These are phyloP conservation scores for Picea sitchensis DNA, from an alignment of 75 land plant genomes.

Conservation along the genomic window DNA sequence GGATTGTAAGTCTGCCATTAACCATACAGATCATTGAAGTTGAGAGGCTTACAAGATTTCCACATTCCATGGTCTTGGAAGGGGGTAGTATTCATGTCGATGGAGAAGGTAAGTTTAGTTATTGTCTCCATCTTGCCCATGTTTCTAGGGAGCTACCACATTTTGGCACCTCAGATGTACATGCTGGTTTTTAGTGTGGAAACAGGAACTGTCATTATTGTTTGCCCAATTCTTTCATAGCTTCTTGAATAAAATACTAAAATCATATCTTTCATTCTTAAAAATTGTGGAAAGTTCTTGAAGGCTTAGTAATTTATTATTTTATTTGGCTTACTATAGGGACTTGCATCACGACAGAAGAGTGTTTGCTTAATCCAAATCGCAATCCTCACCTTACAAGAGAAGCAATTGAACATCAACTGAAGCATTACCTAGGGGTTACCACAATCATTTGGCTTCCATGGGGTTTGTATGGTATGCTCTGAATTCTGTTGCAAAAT, in stretches of 20 bases:
- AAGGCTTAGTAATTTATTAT: not conserved
- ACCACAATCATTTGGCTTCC: slow-evolving; percentile 93
- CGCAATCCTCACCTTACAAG: slow-evolving; percentile 74
- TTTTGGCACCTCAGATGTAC: not conserved
- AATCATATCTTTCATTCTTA: not conserved
- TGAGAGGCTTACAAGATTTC: slow-evolving; percentile 72
- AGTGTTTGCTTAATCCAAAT: slow-evolving; percentile 86
- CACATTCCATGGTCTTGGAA: slow-evolving; percentile 73
- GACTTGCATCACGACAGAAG: slow-evolving; percentile 95
- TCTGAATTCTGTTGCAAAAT: not conserved
- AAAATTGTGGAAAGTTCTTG: too few species aligned
- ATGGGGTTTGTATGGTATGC: slow-evolving; percentile 68
- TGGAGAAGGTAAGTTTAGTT: slow-evolving; percentile 72
- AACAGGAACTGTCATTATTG: not conserved
- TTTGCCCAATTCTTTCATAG: not conserved
- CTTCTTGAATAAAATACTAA: not conserved
- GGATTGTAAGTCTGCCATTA: not conserved
- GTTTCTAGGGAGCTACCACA: not conserved
- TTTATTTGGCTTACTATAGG: slow-evolving; percentile 43
- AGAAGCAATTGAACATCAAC: slow-evolving; percentile 70
- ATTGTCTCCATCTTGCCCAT: not conserved
- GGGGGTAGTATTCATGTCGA: slow-evolving; percentile 98
- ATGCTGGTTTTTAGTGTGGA: not conserved
- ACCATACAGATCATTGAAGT: slow-evolving; percentile 61
- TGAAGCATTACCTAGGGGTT: slow-evolving; percentile 81